Conservation (phyloP, 345 rosid genomes). For the Pseudoturritis turrita region DNA sequence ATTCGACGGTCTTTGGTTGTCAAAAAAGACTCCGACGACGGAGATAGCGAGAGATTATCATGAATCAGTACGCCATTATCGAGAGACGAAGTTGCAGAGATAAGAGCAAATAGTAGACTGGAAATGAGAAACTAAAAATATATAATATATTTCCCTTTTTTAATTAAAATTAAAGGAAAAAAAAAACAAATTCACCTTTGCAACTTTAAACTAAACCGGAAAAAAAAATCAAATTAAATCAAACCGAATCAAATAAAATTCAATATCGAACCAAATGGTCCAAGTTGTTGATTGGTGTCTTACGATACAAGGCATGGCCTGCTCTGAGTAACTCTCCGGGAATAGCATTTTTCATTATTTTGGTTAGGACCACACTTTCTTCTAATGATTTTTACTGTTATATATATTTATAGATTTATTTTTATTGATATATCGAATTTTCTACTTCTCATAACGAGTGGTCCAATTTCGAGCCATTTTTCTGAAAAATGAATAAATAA, state of each 20-base stretch:
- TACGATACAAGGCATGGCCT: conserved; percentile 6
- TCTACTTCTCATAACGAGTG: conserved; percentile 4
- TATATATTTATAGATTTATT: not conserved
- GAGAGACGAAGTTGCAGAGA: conserved; percentile 15
- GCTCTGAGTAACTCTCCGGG: conserved; percentile 1
- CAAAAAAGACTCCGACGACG: not conserved
- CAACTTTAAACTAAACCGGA: no score
- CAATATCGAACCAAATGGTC: not conserved
- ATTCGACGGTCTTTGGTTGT: not conserved
- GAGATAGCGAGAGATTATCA: not conserved
- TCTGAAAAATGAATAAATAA: not conserved
- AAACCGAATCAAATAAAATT: not conserved
- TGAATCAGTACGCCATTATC: conserved; percentile 10
- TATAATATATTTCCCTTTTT: not conserved
- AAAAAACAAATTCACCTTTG: not conserved
- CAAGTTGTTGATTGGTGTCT: conserved; percentile 23
- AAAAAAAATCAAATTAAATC: not conserved
- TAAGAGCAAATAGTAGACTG: not conserved
- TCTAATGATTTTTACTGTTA: not conserved
- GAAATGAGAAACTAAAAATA: not conserved
- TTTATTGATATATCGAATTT: not conserved
- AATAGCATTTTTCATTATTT: conserved; percentile 2
- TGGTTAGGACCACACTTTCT: conserved; percentile 10
- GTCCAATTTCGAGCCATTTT: not conserved
- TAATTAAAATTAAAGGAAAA: not conserved